Conservation (phyloP, 148 eudicot genomes). For the Silene uniflora region DNA sequence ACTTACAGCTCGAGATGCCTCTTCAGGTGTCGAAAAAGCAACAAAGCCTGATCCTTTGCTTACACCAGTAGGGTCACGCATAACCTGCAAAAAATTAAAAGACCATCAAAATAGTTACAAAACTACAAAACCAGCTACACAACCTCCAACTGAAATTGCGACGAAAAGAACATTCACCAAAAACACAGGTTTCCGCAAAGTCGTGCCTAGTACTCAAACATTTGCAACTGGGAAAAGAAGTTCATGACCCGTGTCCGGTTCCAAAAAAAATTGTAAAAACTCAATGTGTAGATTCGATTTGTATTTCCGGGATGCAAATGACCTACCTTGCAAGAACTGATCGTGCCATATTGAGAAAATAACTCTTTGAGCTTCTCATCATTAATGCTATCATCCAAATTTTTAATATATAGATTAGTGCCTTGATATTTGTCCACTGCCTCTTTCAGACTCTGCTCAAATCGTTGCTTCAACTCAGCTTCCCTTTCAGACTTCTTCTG, state of each 20-base stretch:
- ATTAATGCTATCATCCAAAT: constrained; percentile 74
- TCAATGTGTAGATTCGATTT: too few species aligned
- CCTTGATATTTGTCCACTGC: constrained; percentile 75
- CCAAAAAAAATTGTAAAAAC: too few species aligned
- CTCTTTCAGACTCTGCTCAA: constrained; percentile 70
- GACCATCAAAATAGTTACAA: not conserved
- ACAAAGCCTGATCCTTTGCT: constrained; percentile 96
- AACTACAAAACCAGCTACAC: not conserved
- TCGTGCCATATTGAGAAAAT: constrained; percentile 64
- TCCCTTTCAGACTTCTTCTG: constrained; percentile 90
- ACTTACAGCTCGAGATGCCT: constrained; percentile 93
- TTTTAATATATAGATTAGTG: constrained; percentile 72
- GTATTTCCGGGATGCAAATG: not conserved
- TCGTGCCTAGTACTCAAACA: too few species aligned
- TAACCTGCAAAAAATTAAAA: constrained; percentile 41
- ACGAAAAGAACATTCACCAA: not conserved
- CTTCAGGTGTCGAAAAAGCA: constrained; percentile 81
- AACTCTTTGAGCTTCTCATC: constrained; percentile 83
- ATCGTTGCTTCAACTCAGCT: constrained; percentile 50
- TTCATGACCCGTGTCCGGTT: too few species aligned
- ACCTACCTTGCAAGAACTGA: constrained; percentile 89
- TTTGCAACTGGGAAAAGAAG: too few species aligned
- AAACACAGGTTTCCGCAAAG: too few species aligned
- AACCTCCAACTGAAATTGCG: not conserved
- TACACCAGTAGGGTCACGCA: constrained; percentile 79